These are phyloP conservation scores for Penicillium steckii DNA, from an alignment of 495 filamentous ascomycete species.

Conservation along the genomic window DNA sequence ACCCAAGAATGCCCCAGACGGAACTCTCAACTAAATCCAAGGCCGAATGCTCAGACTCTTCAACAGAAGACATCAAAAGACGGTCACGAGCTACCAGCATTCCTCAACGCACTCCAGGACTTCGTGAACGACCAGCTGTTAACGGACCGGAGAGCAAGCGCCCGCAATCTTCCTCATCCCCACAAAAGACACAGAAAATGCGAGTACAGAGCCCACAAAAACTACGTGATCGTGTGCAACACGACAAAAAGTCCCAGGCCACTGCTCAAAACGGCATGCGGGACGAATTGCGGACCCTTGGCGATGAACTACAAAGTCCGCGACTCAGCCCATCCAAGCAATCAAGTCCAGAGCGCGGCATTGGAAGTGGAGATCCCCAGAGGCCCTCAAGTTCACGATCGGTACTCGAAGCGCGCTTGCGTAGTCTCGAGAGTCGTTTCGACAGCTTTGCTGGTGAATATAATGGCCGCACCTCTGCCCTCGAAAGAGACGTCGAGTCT, in stretches of 20 bases:
- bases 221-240: slow-evolving; percentile 82
- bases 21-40: slow-evolving; percentile 39
- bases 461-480: slow-evolving; percentile 52
- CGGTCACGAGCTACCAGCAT: slow-evolving; percentile 54
- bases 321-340: slow-evolving; percentile 38
- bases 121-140: slow-evolving; percentile 52
- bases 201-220: slow-evolving; percentile 91
- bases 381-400: slow-evolving; percentile 19
- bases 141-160: slow-evolving; percentile 39
- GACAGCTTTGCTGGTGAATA: slow-evolving; percentile 62
- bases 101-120: slow-evolving; percentile 45
- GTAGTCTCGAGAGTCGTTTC: slow-evolving; percentile 63
- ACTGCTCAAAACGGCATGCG: slow-evolving; percentile 67
- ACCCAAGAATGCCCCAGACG: slow-evolving; percentile 30
- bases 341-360: slow-evolving; percentile 11
- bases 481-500: slow-evolving; percentile 67
- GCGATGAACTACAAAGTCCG: slow-evolving; percentile 73
- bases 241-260: slow-evolving; percentile 71
- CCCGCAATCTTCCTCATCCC: slow-evolving; percentile 31
- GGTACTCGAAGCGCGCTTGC: slow-evolving; percentile 56
- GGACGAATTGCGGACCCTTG: slow-evolving; percentile 77
- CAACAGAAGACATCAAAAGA: slow-evolving; percentile 43
- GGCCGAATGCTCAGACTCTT: slow-evolving; percentile 38
- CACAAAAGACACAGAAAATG: slow-evolving; percentile 59
- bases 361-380: background rate